Conservation (phyloP, 2,329 filamentous ascomycete species). For the Zasmidium citrigriseum region DNA sequence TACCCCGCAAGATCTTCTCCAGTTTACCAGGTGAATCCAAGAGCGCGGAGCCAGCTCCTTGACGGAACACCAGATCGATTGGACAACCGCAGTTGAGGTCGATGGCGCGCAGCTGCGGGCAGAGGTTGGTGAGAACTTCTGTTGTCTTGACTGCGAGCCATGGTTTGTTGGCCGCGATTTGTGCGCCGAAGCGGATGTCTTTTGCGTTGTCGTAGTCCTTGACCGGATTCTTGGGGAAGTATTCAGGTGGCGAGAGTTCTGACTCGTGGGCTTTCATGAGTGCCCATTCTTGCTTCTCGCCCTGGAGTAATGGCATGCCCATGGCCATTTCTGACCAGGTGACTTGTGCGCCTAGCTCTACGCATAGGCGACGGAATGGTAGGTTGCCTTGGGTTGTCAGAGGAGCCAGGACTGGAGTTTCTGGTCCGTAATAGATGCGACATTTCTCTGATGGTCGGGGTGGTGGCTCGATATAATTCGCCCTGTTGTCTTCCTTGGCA, state of each 20-base stretch:
- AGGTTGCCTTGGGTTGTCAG: conserved; percentile 96
- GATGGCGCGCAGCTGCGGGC: conserved; percentile 83
- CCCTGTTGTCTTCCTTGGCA: conserved; percentile 67
- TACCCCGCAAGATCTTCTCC: conserved; percentile 91
- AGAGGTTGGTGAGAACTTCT: conserved; percentile 73
- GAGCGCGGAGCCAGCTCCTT: conserved; percentile 85
- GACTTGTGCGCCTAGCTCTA: conserved; percentile 83
- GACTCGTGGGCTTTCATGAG: conserved; percentile 88
- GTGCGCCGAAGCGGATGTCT: conserved; percentile 86
- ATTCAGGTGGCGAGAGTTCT: conserved; percentile 72
- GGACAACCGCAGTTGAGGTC: conserved; percentile 97
- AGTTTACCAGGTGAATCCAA: conserved; percentile 86
- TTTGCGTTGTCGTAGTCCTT: conserved; percentile 77
- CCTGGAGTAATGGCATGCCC: conserved; percentile 84
- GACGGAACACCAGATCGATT: conserved; percentile 88
- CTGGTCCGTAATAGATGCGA: conserved; percentile 86
- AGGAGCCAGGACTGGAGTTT: conserved; percentile 91
- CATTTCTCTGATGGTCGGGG: conserved; percentile 92
- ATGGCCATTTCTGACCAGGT: conserved; percentile 99
- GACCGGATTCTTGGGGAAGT: conserved; percentile 62
- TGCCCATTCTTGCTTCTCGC: conserved; percentile 90
- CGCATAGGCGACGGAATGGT: conserved; percentile 87
- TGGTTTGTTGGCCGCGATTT: conserved; percentile 89
- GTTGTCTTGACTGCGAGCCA: conserved; percentile 88
- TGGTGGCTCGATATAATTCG: conserved; percentile 80